phyloP scores from a whole-genome alignment of 768 basidiomycete species.

The Lactarius tabidus region DNA sequence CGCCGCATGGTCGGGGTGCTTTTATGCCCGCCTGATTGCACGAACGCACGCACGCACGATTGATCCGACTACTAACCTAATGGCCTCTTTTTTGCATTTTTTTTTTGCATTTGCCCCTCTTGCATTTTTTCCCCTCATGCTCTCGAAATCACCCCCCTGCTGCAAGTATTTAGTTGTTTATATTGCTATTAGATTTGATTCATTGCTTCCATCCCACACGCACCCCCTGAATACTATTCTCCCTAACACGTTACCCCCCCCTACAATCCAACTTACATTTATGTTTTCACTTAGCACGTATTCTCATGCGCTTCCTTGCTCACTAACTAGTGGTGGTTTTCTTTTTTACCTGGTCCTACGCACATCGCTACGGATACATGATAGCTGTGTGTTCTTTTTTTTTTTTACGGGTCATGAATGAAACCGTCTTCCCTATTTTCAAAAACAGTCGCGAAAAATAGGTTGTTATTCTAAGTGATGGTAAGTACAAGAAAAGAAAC shows the following conservation, averaged over 20 bases:
- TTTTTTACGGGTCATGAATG: background rate
- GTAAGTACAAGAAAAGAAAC: background rate
- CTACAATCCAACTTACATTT: background rate
- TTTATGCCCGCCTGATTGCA: background rate
- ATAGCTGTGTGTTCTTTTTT: background rate
- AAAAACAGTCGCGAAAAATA: too few relatives aligned
- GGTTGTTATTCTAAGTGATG: background rate
- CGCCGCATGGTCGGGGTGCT: conserved; percentile 1
- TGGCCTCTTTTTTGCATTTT: background rate
- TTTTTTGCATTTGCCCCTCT: too few relatives aligned
- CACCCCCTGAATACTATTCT: background rate
- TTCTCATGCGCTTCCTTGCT: background rate
- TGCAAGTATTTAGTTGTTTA: conserved; percentile 4
- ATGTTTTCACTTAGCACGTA: background rate
- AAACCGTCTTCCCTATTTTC: background rate
- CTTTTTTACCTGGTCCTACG: background rate
- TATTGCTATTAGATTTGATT: conserved; percentile 1
- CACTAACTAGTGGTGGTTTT: background rate
- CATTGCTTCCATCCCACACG: background rate
- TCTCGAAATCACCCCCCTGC: background rate
- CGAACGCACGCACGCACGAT: too few relatives aligned
- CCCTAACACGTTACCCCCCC: too few relatives aligned
- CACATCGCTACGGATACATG: background rate
- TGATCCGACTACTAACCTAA: background rate
- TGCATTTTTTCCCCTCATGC: background rate